Evolutionary conservation across 2,329 filamentous ascomycete genomes (phyloP).

Genomic region (Beauveria pseudobassiana): DNA sequence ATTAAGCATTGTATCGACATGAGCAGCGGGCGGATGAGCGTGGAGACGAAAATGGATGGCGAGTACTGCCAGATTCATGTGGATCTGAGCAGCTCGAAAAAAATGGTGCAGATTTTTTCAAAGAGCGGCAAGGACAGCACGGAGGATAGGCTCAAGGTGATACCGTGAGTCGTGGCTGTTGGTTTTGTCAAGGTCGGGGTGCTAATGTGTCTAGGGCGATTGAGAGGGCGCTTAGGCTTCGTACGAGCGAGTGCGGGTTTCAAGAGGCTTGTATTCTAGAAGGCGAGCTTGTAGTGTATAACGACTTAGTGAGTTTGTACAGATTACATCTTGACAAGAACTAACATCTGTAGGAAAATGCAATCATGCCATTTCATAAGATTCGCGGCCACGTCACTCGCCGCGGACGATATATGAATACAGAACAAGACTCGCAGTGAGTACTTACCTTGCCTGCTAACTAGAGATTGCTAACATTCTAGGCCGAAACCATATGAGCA

Average conservation of each 20-base stretch:
- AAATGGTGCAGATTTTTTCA: constrained; percentile 73
- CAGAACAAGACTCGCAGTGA: constrained; percentile 60
- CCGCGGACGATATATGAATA: constrained; percentile 63
- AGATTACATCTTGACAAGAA: not conserved
- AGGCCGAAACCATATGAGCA: constrained; percentile 45
- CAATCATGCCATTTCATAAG: constrained; percentile 70
- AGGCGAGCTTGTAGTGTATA: constrained; percentile 76
- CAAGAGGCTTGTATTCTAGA: constrained; percentile 67
- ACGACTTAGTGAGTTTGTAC: constrained; percentile 41
- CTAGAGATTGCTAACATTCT: constrained; percentile 16
- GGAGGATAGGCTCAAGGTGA: constrained; percentile 54
- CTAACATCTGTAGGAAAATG: constrained; percentile 37
- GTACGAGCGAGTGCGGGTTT: constrained; percentile 49
- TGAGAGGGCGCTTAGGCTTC: constrained; percentile 55
- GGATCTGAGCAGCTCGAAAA: constrained; percentile 47
- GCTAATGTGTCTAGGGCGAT: constrained; percentile 40
- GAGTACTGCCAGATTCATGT: constrained; percentile 89
- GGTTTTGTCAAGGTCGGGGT: not conserved
- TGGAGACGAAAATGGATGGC: constrained; percentile 78
- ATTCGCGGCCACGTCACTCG: constrained; percentile 73
- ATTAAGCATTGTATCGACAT: constrained; percentile 70
- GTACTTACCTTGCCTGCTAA: constrained; percentile 17
- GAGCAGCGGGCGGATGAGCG: constrained; percentile 54
- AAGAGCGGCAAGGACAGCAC: constrained; percentile 92
- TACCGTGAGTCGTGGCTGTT: constrained; percentile 33